phyloP scores from a whole-genome alignment of 495 filamentous ascomycete species.

The Penicillium tannophilum region DNA sequence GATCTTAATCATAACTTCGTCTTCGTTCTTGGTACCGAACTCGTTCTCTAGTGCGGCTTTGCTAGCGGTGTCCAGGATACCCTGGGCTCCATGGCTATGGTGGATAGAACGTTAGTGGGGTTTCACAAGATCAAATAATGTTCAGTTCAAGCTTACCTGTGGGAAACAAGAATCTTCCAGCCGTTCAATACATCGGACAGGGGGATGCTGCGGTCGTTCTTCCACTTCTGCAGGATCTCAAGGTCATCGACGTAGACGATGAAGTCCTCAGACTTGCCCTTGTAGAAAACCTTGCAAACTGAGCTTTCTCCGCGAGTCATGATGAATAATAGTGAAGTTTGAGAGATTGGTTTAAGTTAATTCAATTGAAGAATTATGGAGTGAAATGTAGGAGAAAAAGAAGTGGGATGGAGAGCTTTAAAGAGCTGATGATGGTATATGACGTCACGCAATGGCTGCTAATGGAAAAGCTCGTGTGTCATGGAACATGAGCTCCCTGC shows the following conservation, averaged over 20 bases:
- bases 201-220: slow-evolving; percentile 73
- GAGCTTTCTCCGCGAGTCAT: slow-evolving; percentile 81
- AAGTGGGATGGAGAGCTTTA: slow-evolving; percentile 15
- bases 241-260: slow-evolving; percentile 83
- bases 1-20: slow-evolving; percentile 78
- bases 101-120: slow-evolving; percentile 1
- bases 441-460: slow-evolving; percentile 32
- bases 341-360: not conserved
- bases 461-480: slow-evolving; percentile 19
- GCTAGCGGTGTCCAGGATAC: slow-evolving; percentile 73
- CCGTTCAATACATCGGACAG: slow-evolving; percentile 82
- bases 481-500: slow-evolving; percentile 15
- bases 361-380: slow-evolving; percentile 4
- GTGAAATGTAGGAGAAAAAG: not conserved
- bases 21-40: slow-evolving; percentile 78
- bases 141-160: slow-evolving; percentile 66
- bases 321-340: slow-evolving; percentile 26
- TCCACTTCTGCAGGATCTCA: slow-evolving; percentile 77
- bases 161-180: slow-evolving; percentile 88
- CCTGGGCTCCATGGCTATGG: slow-evolving; percentile 81
- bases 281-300: slow-evolving; percentile 84
- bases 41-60: slow-evolving; percentile 76
- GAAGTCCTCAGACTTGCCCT: slow-evolving; percentile 86
- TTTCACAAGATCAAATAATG: not conserved
- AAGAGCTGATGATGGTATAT: slow-evolving; percentile 27